Base-by-base conservation (phyloP, 305 asterid species). In the Ajuga reptans region DNA sequence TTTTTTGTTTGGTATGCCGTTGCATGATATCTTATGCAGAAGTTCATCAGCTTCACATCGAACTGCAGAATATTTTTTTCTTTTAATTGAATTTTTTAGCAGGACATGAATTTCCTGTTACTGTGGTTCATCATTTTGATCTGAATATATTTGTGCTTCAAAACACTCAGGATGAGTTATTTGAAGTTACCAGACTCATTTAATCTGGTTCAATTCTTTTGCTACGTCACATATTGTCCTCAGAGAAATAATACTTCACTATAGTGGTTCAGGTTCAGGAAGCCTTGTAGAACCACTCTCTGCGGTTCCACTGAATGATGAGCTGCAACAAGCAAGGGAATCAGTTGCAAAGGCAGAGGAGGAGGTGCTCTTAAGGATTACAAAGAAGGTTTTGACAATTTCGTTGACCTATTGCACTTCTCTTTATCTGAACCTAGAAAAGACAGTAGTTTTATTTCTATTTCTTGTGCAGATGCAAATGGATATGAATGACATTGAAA, bases 281-380 rank as follows among this genome's bases (percentile, higher is more conserved):
- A 89, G 82, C 78, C 76, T 86, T 58, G 68, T 90, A 1, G 99
- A 93, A 82, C 99, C 99, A 68, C 87, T 93, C 65, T 72, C 88
- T 74, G 97, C 96, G 63, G 95, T 93, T 72, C 88, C 96, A 52
- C 68, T 93, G 54, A 93, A 93, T 78, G 96, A 90, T 81, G 95
- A 88, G 80, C 84, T 93, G 85, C 95, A 87, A 77, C 92, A 77
- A 78, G 96, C 99, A 60, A 85, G 85, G 81, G 82, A 81, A 59
- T 83, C 96, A 53, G 96, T 87, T 65, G 82, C 84, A 54, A 90
- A 86, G 85, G 99, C 96, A 15, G 99, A 89, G 84, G 79, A 83
- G 53, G 97, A 84, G 67, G 95, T 93, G 73, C 96, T 89, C 53
- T 77, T 89, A 50, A 87, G 77, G 83, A 90, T 93, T 77, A 80